Conservation (phyloP, 768 basidiomycete genomes). For the Hysterangium stoloniferum region DNA sequence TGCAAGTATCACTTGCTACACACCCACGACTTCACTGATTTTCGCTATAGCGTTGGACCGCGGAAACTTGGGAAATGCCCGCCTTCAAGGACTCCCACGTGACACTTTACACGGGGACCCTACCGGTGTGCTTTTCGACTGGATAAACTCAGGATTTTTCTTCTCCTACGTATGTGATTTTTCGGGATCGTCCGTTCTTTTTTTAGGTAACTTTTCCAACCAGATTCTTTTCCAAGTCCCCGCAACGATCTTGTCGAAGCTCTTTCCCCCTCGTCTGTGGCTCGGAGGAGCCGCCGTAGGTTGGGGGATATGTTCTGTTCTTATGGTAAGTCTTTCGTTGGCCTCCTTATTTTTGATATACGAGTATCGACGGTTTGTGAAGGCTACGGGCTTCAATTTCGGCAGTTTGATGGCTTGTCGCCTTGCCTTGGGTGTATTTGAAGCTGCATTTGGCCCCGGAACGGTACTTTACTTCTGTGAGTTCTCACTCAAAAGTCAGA, state of each 20-base stretch:
- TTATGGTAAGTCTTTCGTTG: too few species aligned
- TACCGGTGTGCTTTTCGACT: constrained; percentile 10
- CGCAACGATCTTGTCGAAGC: constrained; percentile 9
- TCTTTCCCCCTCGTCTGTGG: constrained; percentile 9
- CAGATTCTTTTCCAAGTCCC: constrained; percentile 13
- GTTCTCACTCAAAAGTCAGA: neutral
- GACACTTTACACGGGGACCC: constrained; percentile 13
- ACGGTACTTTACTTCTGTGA: constrained; percentile 8
- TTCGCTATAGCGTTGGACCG: too few species aligned
- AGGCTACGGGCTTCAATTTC: constrained; percentile 10
- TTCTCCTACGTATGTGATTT: constrained; percentile 17
- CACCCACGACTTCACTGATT: too few species aligned
- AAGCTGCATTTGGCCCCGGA: constrained; percentile 5
- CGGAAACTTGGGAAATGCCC: constrained; percentile 15
- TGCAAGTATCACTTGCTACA: constrained; percentile 38
- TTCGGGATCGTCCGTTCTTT: too few species aligned
- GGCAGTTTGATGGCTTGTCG: constrained; percentile 7
- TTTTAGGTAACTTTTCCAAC: too few species aligned
- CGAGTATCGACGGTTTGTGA: too few species aligned
- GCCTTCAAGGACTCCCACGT: constrained; percentile 16
- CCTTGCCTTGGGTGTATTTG: constrained; percentile 9
- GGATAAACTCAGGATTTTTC: constrained; percentile 13
- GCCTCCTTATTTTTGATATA: too few species aligned
- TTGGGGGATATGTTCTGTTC: constrained; percentile 7
- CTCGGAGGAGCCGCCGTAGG: constrained; percentile 12